phyloP scores from a whole-genome alignment of 2,329 filamentous ascomycete species.

The Sarocladium brachiariae region DNA sequence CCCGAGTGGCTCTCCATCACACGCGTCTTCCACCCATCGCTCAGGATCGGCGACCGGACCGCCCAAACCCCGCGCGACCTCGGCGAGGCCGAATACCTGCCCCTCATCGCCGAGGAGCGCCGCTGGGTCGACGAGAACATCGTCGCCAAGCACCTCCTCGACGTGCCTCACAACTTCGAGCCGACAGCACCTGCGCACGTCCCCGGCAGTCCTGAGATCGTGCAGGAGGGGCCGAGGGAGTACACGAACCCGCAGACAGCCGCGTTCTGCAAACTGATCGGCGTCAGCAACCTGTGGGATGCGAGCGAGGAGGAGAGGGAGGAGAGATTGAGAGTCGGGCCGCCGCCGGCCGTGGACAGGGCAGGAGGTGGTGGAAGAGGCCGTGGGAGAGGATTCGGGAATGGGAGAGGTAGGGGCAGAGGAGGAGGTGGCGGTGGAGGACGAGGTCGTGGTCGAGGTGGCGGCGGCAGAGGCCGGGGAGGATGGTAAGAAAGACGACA shows the following conservation, averaged over 20 bases:
- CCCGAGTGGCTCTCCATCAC: slow-evolving; percentile 94
- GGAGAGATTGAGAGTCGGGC: slow-evolving; percentile 50
- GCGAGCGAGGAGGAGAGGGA: slow-evolving; percentile 64
- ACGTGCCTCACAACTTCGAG: slow-evolving; percentile 71
- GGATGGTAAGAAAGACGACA: not conserved
- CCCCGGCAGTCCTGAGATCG: slow-evolving; percentile 46
- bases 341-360: slow-evolving; percentile 34
- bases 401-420: slow-evolving; percentile 31
- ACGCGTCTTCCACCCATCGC: slow-evolving; percentile 64
- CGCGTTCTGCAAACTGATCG: slow-evolving; percentile 72
- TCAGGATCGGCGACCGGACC: slow-evolving; percentile 55
- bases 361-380: slow-evolving; percentile 26
- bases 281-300: slow-evolving; percentile 69
- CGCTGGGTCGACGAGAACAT: slow-evolving; percentile 78
- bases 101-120: slow-evolving; percentile 62
- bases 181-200: slow-evolving; percentile 68
- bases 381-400: slow-evolving; percentile 27
- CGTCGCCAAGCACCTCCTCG: slow-evolving; percentile 52
- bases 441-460: slow-evolving; percentile 19
- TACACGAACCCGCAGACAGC: slow-evolving; percentile 83
- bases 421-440: slow-evolving; percentile 26
- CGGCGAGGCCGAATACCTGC: slow-evolving; percentile 61
- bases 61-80: slow-evolving; percentile 50
- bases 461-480: not conserved
- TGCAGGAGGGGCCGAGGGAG: slow-evolving; percentile 62